Conservation (phyloP, 2,329 filamentous ascomycete genomes). For the Cladorrhinum sp. region DNA sequence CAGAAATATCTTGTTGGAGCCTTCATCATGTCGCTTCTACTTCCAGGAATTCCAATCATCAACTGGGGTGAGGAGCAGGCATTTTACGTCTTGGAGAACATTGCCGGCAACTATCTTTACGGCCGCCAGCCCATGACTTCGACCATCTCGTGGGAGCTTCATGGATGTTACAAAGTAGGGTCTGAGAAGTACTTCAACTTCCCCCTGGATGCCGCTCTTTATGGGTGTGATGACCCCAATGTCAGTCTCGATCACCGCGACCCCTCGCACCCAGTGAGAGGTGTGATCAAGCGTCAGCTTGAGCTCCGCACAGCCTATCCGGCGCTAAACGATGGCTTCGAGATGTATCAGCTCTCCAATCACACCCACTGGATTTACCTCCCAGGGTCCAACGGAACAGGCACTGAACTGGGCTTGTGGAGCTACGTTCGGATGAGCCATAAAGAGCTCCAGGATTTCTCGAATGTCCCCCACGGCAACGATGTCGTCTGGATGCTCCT, state of each 20-base stretch:
- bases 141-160: conserved; percentile 60
- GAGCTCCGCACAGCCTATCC: conserved; percentile 56
- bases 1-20: conserved; percentile 54
- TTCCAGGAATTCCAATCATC: conserved; percentile 35
- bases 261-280: conserved; percentile 58
- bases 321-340: conserved; percentile 58
- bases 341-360: conserved; percentile 54
- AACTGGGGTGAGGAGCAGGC: conserved; percentile 67
- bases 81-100: conserved; percentile 62
- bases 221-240: conserved; percentile 53
- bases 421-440: conserved; percentile 55
- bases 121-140: conserved; percentile 62
- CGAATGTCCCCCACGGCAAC: conserved; percentile 28
- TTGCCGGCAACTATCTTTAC: conserved; percentile 63
- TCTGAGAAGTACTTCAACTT: conserved; percentile 57
- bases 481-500: conserved; percentile 50
- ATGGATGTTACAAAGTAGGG: conserved; percentile 60
- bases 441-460: conserved; percentile 40
- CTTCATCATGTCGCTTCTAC: conserved; percentile 55
- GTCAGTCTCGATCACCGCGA: conserved; percentile 62
- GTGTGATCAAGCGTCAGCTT: conserved; percentile 60
- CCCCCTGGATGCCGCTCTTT: conserved; percentile 51
- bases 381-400: conserved; percentile 49
- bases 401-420: conserved; percentile 56
- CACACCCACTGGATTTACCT: conserved; percentile 50